Conservation (phyloP, 176 grass and related monocot species). For the Themeda triandra region DNA sequence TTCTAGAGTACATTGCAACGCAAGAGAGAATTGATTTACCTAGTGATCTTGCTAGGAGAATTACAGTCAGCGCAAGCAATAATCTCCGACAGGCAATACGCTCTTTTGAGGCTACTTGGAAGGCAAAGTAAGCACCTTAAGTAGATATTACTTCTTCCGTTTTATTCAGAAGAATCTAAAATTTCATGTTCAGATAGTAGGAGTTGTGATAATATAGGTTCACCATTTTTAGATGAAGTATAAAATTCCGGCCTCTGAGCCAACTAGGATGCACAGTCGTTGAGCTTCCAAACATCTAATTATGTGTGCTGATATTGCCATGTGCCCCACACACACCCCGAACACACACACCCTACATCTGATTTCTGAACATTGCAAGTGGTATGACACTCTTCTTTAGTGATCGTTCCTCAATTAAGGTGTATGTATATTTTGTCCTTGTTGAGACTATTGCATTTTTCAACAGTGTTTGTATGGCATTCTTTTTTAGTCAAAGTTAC, state of each 20-base stretch:
- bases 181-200: not conserved
- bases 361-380: too few species aligned
- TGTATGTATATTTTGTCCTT: not conserved
- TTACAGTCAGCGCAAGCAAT: slow-evolving; percentile 41
- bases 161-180: not conserved
- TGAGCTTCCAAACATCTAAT: not conserved
- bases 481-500: not conserved
- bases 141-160: not conserved
- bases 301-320: not conserved
- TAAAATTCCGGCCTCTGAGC: not conserved
- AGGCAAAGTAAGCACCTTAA: slow-evolving; percentile 45
- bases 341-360: too few species aligned
- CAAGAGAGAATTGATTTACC: slow-evolving; percentile 61
- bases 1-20: slow-evolving; percentile 58
- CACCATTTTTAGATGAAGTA: too few species aligned
- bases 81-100: slow-evolving; percentile 78
- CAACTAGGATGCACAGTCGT: not conserved
- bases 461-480: not conserved
- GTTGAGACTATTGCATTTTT: not conserved
- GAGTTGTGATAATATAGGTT: not conserved
- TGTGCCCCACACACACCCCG: too few species aligned
- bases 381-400: not conserved
- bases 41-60: slow-evolving; percentile 45
- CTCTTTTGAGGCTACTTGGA: slow-evolving; percentile 75
- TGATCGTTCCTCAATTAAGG: not conserved